Percentiles rank a stretch among this genome's conserved stretches.
Evolutionary conservation across 140 eudicot genomes (phyloP).

Genomic region (Senecio squalidus): DNA sequence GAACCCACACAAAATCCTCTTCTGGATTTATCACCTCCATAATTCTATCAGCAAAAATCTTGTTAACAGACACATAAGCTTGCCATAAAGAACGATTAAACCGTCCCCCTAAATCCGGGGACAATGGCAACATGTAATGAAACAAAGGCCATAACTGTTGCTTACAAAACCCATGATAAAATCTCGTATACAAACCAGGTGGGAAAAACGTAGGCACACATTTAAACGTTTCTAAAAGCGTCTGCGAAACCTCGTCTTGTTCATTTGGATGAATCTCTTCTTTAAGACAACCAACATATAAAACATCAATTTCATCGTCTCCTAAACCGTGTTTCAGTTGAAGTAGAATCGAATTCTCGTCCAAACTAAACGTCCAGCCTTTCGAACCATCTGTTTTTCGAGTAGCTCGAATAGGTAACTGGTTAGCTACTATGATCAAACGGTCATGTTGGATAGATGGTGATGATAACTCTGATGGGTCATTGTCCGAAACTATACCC

Average conservation of each 20-base stretch:
- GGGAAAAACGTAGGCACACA: conserved; percentile 74
- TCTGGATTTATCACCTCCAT: conserved; percentile 83
- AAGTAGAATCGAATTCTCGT: conserved; percentile 52
- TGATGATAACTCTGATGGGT: conserved; percentile 24
- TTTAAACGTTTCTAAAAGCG: conserved; percentile 51
- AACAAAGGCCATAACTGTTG: conserved; percentile 78
- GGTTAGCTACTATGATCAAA: conserved; percentile 67
- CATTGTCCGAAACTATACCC: conserved; percentile 53
- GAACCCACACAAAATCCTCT: conserved; percentile 77
- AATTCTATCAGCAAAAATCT: conserved; percentile 74
- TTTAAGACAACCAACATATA: conserved; percentile 65
- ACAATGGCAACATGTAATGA: conserved; percentile 69
- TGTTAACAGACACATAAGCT: conserved; percentile 77
- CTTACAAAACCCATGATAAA: conserved; percentile 75
- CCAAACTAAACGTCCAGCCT: conserved; percentile 62
- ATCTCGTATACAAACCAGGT: conserved; percentile 54
- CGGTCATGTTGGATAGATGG: conserved; percentile 47
- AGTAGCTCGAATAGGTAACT: conserved; percentile 54
- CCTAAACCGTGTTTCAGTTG: conserved; percentile 66
- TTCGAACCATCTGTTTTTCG: conserved; percentile 37
- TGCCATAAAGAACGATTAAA: conserved; percentile 70
- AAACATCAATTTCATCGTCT: conserved; percentile 49
- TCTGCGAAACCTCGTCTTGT: conserved; percentile 70
- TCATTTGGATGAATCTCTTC: conserved; percentile 72
- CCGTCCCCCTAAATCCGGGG: conserved; percentile 76